Percentiles rank a stretch among this genome's conserved stretches.
Conservation (phyloP, 2,329 filamentous ascomycete genomes). For the Exophiala dermatitidis region DNA sequence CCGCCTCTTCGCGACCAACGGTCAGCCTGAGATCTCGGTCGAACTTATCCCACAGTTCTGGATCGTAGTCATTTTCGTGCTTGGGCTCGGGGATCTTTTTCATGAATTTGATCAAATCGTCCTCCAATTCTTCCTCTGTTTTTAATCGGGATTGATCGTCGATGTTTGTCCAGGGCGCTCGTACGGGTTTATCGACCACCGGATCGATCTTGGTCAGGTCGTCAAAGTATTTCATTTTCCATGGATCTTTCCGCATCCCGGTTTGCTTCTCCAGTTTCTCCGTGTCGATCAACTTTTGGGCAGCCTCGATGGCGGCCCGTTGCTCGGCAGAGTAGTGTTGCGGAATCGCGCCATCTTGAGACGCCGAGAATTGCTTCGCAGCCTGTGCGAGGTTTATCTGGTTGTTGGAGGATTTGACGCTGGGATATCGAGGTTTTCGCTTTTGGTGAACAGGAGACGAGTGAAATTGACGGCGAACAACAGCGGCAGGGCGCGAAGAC, state of each 20-base stretch:
- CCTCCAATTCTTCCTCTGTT: slow-evolving; percentile 53
- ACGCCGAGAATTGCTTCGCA: slow-evolving; percentile 12
- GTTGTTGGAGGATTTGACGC: slow-evolving; percentile 33
- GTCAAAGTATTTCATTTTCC: slow-evolving; percentile 69
- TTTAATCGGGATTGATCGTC: slow-evolving; percentile 56
- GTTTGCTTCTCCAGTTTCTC: slow-evolving; percentile 58
- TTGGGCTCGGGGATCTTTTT: slow-evolving; percentile 27
- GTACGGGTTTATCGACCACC: slow-evolving; percentile 63
- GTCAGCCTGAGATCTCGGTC: slow-evolving; percentile 41
- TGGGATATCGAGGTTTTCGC: slow-evolving; percentile 37
- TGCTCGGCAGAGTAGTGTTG: slow-evolving; percentile 71
- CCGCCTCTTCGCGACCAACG: slow-evolving; percentile 44
- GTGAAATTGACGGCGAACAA: slow-evolving; percentile 46
- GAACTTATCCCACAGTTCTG: slow-evolving; percentile 21
- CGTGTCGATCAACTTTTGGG: slow-evolving; percentile 67
- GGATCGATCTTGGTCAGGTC: slow-evolving; percentile 73
- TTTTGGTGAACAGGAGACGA: slow-evolving; percentile 33
- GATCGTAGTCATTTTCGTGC: slow-evolving; percentile 25
- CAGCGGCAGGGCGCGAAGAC: slow-evolving; percentile 34
- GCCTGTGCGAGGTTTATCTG: slow-evolving; percentile 23
- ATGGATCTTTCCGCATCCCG: slow-evolving; percentile 65
- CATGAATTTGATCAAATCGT: slow-evolving; percentile 47
- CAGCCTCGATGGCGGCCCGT: slow-evolving; percentile 71
- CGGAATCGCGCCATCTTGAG: slow-evolving; percentile 9
- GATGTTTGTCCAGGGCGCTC: slow-evolving; percentile 45